Conservation (phyloP, 352 stramenopile genomes). For the Globisporangium megalacanthum region DNA sequence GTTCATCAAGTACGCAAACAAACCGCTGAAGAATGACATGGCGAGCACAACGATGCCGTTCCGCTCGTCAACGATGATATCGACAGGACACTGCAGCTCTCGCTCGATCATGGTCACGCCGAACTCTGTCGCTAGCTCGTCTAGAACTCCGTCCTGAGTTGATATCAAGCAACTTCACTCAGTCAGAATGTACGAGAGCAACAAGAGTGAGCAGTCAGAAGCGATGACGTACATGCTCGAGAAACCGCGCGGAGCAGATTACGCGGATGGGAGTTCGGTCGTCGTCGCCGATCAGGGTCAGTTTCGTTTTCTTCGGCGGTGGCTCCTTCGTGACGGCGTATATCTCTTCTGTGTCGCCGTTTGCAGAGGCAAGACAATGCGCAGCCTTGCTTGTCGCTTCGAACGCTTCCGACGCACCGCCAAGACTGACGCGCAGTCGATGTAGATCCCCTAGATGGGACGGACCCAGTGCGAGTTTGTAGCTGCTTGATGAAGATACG, state of each 20-base stretch:
- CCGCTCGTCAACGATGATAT: constrained; percentile 62
- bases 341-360: not conserved
- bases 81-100: constrained; percentile 43
- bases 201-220: not conserved
- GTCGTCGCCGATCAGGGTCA: constrained; percentile 8
- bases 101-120: constrained; percentile 54
- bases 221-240: not conserved
- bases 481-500: constrained; percentile 27
- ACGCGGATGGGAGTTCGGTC: constrained; percentile 10
- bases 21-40: constrained; percentile 35
- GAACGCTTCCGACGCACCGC: not conserved
- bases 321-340: constrained; percentile 9
- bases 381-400: not conserved
- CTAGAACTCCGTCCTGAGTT: constrained; percentile 47
- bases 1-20: not conserved
- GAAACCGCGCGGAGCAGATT: constrained; percentile 12
- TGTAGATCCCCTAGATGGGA: constrained; percentile 35
- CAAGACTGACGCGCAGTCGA: constrained; percentile 10
- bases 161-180: not conserved
- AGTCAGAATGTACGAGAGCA: not conserved
- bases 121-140: constrained; percentile 54
- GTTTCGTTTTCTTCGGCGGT: constrained; percentile 18
- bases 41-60: constrained; percentile 49
- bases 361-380: not conserved
- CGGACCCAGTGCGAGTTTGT: constrained; percentile 32